Percentiles rank a stretch among this genome's conserved stretches.
These are phyloP conservation scores for Posidonia oceanica DNA, from an alignment of 116 monocot genomes.

Conservation along the genomic window DNA sequence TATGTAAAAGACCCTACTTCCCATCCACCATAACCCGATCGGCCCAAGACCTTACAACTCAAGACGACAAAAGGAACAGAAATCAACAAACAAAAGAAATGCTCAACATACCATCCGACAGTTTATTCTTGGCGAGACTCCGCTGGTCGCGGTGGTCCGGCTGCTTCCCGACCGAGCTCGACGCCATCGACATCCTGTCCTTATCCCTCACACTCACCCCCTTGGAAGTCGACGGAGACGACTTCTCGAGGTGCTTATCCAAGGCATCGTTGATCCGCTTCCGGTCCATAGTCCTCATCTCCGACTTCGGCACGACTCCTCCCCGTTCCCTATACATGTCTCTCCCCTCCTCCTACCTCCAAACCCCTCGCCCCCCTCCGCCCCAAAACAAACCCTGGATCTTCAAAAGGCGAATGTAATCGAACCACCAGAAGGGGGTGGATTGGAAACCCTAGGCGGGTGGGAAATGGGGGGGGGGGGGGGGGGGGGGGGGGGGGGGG, in stretches of 20 bases:
- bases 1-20: not conserved
- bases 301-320: conserved; percentile 20
- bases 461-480: conserved; percentile 1
- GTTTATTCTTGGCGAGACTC: conserved; percentile 22
- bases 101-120: conserved; percentile 21
- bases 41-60: not conserved
- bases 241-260: conserved; percentile 52
- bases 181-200: conserved; percentile 22
- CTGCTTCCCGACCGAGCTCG: conserved; percentile 19
- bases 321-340: conserved; percentile 39
- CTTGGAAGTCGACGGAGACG: conserved; percentile 29
- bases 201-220: conserved; percentile 23
- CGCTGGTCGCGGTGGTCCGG: conserved; percentile 19
- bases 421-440: not conserved
- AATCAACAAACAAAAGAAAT: not conserved
- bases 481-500: conserved; percentile 19
- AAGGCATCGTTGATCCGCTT: conserved; percentile 58
- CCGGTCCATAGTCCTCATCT: conserved; percentile 29
- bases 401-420: conserved; percentile 11
- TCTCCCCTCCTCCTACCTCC: not conserved
- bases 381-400: conserved; percentile 23
- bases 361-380: conserved; percentile 39
- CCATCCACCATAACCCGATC: not conserved
- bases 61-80: not conserved
- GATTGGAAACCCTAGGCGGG: no score